Evolutionary conservation across 805 yeast species (phyloP).

Genomic region (Metschnikowia noctiluminum): DNA sequence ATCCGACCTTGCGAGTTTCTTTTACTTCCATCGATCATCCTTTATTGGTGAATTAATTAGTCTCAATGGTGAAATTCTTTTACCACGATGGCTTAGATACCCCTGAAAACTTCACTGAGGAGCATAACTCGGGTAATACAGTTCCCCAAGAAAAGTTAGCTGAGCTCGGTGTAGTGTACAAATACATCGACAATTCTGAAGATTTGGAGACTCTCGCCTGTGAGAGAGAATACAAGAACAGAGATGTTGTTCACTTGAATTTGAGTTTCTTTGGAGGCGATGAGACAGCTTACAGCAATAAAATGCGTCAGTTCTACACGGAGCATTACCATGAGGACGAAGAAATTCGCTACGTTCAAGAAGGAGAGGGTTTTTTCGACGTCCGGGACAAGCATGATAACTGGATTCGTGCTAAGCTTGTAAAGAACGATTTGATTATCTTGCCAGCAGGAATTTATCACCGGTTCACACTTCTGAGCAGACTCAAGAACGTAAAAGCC

Average conservation of each 20-base stretch:
- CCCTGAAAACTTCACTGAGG: slow-evolving; percentile 56
- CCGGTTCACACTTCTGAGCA: slow-evolving; percentile 73
- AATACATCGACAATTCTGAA: slow-evolving; percentile 44
- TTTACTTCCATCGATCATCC: neutral
- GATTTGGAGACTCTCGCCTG: slow-evolving; percentile 65
- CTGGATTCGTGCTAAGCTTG: slow-evolving; percentile 77
- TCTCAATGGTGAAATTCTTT: slow-evolving; percentile 43
- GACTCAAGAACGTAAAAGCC: slow-evolving; percentile 63
- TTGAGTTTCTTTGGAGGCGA: slow-evolving; percentile 61
- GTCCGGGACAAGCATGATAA: slow-evolving; percentile 58
- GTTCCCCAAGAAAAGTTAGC: slow-evolving; percentile 51
- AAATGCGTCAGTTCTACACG: slow-evolving; percentile 65
- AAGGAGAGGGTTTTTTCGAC: slow-evolving; percentile 91
- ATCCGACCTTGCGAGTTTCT: neutral
- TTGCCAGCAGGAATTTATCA: slow-evolving; percentile 94
- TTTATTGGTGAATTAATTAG: neutral
- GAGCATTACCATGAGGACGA: slow-evolving; percentile 97
- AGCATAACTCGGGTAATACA: slow-evolving; percentile 65
- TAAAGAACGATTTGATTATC: slow-evolving; percentile 62
- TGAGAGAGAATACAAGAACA: slow-evolving; percentile 71
- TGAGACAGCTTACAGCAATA: slow-evolving; percentile 50
- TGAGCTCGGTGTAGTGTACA: slow-evolving; percentile 67
- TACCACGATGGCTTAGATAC: slow-evolving; percentile 61
- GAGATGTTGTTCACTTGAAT: slow-evolving; percentile 67
- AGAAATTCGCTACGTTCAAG: slow-evolving; percentile 85